Percentiles rank a stretch among this genome's conserved stretches.
Evolutionary conservation across 371 early-diverging fungal species (phyloP).

Genomic region (Mortierella sp.): DNA sequence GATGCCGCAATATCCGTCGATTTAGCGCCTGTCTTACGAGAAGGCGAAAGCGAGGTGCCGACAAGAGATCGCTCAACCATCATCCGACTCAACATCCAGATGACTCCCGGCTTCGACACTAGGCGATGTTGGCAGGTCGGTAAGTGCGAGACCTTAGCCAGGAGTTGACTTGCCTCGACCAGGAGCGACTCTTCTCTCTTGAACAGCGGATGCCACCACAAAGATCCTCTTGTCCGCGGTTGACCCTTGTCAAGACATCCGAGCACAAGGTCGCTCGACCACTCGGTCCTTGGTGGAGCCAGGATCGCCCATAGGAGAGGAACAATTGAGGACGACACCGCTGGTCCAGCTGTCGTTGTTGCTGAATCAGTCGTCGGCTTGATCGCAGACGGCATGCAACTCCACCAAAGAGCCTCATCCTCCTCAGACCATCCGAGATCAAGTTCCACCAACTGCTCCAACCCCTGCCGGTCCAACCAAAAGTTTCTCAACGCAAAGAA

Average conservation of each 20-base stretch:
- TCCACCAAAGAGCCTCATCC: constrained; percentile 4
- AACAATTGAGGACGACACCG: constrained; percentile 18
- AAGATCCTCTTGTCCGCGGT: too few relatives aligned
- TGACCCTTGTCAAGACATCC: not conserved
- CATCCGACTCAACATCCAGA: constrained; percentile 42
- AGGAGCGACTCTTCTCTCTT: constrained; percentile 24
- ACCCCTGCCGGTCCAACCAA: constrained; percentile 30
- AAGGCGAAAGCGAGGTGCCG: not conserved
- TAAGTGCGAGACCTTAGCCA: constrained; percentile 25
- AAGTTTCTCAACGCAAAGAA: constrained; percentile 30
- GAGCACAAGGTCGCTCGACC: constrained; percentile 37
- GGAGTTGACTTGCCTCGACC: constrained; percentile 25
- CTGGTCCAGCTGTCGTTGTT: not conserved
- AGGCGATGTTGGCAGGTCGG: constrained; percentile 34
- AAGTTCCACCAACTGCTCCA: constrained; percentile 31
- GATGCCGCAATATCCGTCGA: not conserved
- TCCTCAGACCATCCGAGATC: not conserved
- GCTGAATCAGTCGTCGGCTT: not conserved
- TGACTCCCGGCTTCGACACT: constrained; percentile 30
- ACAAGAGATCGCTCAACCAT: constrained; percentile 47
- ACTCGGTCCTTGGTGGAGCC: constrained; percentile 23
- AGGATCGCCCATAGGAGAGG: constrained; percentile 26
- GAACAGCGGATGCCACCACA: constrained; percentile 24
- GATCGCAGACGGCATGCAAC: constrained; percentile 12
- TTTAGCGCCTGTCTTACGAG: too few relatives aligned